Conservation (phyloP, 2,329 filamentous ascomycete genomes). For the Monosporascus cannonballus region DNA sequence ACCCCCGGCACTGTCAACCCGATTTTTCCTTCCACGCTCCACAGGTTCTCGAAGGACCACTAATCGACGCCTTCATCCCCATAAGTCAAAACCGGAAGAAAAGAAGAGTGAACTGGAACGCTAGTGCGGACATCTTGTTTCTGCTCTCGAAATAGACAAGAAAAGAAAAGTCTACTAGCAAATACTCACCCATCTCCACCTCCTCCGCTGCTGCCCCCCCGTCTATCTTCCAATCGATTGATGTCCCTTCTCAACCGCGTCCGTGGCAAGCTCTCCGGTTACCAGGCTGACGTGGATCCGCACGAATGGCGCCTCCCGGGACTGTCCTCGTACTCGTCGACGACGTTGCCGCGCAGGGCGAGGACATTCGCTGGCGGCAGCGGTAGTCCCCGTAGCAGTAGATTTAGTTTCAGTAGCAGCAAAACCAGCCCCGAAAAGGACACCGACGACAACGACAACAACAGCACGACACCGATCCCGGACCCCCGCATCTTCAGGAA, state of each 20-base stretch:
- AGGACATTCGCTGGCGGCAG: neutral
- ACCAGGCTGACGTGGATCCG: conserved; percentile 1
- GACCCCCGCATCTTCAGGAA: conserved; percentile 1
- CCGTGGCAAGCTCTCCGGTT: neutral
- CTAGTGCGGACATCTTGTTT: no score
- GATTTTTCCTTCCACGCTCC: no score
- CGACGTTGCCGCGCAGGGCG: neutral
- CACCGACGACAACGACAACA: neutral
- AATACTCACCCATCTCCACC: no score
- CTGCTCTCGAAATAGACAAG: no score
- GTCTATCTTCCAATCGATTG: neutral
- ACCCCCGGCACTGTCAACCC: no score
- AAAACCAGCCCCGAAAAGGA: neutral
- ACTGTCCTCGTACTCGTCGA: neutral
- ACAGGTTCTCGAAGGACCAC: no score
- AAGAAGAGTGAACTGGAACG: no score
- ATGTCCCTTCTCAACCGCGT: conserved; percentile 1
- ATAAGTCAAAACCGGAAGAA: no score
- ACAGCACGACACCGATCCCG: neutral
- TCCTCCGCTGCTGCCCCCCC: no score
- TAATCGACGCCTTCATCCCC: no score
- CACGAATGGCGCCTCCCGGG: conserved; percentile 2
- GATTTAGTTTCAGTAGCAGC: neutral
- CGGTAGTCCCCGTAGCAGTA: neutral
- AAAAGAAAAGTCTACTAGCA: no score